phyloP scores from a whole-genome alignment of 371 early-diverging fungal genomes.

The Batrachochytrium dendrobatidis region DNA sequence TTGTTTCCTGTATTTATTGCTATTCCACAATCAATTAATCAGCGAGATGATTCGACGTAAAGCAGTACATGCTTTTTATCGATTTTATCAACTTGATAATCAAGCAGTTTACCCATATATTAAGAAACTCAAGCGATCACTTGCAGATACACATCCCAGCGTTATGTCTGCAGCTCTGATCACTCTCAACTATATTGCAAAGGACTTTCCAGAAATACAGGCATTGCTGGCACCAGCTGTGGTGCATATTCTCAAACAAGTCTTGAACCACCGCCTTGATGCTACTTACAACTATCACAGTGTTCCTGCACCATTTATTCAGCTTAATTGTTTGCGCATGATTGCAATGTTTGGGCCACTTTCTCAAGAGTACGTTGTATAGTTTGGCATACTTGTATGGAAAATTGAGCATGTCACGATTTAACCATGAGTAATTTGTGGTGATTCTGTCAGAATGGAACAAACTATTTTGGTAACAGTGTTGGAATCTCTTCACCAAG shows the following conservation, averaged over 20 bases:
- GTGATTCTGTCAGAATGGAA: neutral
- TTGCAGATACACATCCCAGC: conserved; percentile 41
- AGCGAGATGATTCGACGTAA: neutral
- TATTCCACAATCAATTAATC: neutral
- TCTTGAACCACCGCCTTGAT: conserved; percentile 33
- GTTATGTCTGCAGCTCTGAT: conserved; percentile 37
- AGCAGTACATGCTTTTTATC: conserved; percentile 5
- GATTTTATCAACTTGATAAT: conserved; percentile 25
- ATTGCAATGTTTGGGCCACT: neutral
- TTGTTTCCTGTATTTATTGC: neutral
- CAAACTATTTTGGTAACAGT: neutral
- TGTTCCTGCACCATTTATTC: conserved; percentile 50
- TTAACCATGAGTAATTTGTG: neutral
- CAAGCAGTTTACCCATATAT: conserved; percentile 25
- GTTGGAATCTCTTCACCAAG: neutral
- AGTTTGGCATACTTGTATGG: too few species aligned
- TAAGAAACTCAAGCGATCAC: conserved; percentile 26
- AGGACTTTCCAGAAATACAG: conserved; percentile 25
- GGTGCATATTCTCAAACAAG: conserved; percentile 31
- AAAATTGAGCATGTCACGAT: neutral
- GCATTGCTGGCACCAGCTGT: conserved; percentile 33
- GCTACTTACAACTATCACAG: conserved; percentile 43
- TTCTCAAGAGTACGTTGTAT: neutral
- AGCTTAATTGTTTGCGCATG: conserved; percentile 16
- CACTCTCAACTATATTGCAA: conserved; percentile 31